Base-by-base conservation (phyloP, 495 filamentous ascomycete species). In the Chaetomium tenue region DNA sequence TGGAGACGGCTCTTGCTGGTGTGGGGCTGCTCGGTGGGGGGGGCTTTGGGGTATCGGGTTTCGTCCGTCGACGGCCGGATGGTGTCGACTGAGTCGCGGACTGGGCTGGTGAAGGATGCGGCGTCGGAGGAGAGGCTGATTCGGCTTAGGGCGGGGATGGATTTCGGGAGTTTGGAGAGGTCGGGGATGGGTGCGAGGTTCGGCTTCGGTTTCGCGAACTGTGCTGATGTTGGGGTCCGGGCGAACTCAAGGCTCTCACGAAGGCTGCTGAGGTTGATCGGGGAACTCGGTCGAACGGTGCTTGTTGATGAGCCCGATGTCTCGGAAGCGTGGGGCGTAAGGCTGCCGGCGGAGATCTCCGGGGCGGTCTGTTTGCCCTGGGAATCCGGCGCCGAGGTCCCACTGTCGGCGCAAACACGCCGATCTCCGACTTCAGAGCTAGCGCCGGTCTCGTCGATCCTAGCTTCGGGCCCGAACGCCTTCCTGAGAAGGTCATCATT, bases 61-160 rank as follows among this genome's bases (percentile, higher is more conserved):
- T 44, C 37, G 33, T 60, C 59, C 39, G 44, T 42, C 13, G 60
- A 65, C 3, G 53, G 53, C 15, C 66, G 69, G 55, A 62, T 33
- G 2, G 68, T 68, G 20, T 72, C 70, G 39, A 72, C 70, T 15
- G 68, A 71, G 47, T 61, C 63, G 40, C 68, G 68, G 42, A 50
- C 47, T 25, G 28, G 46, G 28, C 6, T 53, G n/a, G 16, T 28
- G 42, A 51, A 39, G 44, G 53, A 23, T 13, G 39, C 53, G 6
- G 33, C 42, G 42, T 33, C 25, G 40, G 16, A n/a, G 20, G 18
- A 44, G 22, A 52, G 30, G 40, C 25, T 57, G 59, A 22, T 13
- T 28, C 18, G 50, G 18, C 16, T 13, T 47, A 40, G 22, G 39
- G 40, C 56, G 33, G 48, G n/a, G 57, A 48, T 13, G 26, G 42